Evolutionary conservation across 2,329 filamentous ascomycete genomes (phyloP).

Genomic region (Annulohypoxylon truncatum): DNA sequence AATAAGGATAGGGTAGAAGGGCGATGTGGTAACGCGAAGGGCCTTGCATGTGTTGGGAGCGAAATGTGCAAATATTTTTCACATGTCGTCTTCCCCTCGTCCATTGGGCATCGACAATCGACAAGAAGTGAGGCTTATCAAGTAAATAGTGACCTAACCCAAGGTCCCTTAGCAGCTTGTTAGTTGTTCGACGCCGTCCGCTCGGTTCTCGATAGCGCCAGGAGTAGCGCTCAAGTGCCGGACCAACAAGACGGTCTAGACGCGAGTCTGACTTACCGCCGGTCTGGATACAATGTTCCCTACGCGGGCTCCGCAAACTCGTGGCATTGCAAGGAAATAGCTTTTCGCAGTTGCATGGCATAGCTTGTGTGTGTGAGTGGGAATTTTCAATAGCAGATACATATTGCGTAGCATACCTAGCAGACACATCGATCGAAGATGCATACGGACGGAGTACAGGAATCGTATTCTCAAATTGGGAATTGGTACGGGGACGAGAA

Average conservation of each 20-base stretch:
- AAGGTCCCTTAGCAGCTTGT: slow-evolving; percentile 11
- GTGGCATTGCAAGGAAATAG: background rate
- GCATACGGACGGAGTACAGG: slow-evolving; percentile 20
- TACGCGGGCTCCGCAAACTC: slow-evolving; percentile 2
- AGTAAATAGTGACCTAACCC: slow-evolving; percentile 13
- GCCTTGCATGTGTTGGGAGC: slow-evolving; percentile 15
- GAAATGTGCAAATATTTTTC: slow-evolving; percentile 6
- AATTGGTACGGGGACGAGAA: slow-evolving; percentile 34
- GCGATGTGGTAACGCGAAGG: background rate
- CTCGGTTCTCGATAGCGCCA: slow-evolving; percentile 13
- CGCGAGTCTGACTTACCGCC: slow-evolving; percentile 18
- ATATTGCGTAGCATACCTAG: background rate
- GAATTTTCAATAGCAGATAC: background rate
- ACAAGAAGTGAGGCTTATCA: slow-evolving; percentile 12
- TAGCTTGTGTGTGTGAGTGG: too few species aligned
- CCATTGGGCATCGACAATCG: background rate
- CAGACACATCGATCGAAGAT: slow-evolving; percentile 1
- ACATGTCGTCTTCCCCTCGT: background rate
- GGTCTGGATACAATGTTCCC: slow-evolving; percentile 11
- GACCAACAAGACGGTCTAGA: slow-evolving; percentile 19
- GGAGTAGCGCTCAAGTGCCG: slow-evolving; percentile 31
- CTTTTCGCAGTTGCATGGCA: background rate
- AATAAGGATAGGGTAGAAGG: background rate
- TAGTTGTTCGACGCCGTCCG: slow-evolving; percentile 8
- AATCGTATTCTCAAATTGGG: slow-evolving; percentile 39